Evolutionary conservation across 2,329 filamentous ascomycete genomes (phyloP), one percentile per base, ranked within the genome.

Genomic region (Stagonosporopsis tanaceti): DNA sequence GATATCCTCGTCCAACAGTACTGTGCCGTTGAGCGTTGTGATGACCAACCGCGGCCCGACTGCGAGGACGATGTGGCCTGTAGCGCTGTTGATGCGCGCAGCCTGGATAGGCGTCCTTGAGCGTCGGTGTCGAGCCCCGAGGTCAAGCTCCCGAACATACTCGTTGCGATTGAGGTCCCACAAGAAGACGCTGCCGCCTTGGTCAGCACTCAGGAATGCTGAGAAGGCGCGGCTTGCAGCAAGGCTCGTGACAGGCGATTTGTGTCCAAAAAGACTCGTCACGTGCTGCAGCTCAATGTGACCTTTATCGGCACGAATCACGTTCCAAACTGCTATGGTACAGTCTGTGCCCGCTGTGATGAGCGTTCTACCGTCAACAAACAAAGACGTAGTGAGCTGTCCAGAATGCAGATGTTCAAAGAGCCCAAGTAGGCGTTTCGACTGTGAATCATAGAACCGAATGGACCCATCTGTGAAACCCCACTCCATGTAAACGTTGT

Each of bases 391-490:
- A 0, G 93, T 94, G 27, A 99, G 85, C 72, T 97, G 93, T 4
- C 93, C 93, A 55, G 94, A 89, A 73, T 99, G 95, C 2, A 97
- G 82, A 71, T 98, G 96, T 76, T 99, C 95, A 71, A 94, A 97
- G 17, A 97, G 84, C 0, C 94, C 94, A 34, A 96, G 87, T 22
- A 90, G 82, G 80, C 92, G 93, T 70, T 91, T 89, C 56, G 87
- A 91, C 64, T 97, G 92, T 45, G 89, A 88, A 53, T 90, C 87
- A 78, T 92, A 97, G 81, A 99, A 98, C 4, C 95, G 89, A 27
- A 99, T 85, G 65, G 92, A 96, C 66, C 91, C 92, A 75, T 99
- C 95, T 0, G 92, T 90, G 68, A 96, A 98, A 1, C 94, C 94
- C 94, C 94, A 98, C 78, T 97, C 93, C 65, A 98, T 85, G 69